Evolutionary conservation across 179 eudicot genomes (phyloP).

Genomic region (Spinacia oleracea): DNA sequence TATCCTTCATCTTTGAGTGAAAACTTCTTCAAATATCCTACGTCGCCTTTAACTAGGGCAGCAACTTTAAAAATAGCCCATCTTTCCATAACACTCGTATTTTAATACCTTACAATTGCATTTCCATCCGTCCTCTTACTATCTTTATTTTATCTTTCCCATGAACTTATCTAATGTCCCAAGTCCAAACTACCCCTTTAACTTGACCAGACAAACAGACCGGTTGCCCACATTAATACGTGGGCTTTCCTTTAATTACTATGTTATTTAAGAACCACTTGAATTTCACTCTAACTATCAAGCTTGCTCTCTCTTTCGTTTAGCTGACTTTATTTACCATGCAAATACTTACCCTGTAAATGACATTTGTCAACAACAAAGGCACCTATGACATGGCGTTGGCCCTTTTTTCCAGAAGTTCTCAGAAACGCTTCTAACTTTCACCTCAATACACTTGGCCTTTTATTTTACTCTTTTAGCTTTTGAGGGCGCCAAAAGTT

Average conservation of each 20-base stretch:
- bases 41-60: not conserved
- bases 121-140: not conserved
- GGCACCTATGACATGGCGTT: not conserved
- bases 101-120: not conserved
- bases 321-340: not conserved
- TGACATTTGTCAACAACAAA: not conserved
- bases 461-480: not conserved
- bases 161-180: not conserved
- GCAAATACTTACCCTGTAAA: not conserved
- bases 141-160: not conserved
- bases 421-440: not conserved
- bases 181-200: not conserved
- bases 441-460: not conserved
- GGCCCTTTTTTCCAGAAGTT: not conserved
- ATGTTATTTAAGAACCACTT: not conserved
- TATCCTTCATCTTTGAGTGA: not conserved
- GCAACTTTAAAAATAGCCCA: not conserved
- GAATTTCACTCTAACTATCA: not conserved
- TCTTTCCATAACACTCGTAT: not conserved
- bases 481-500: not conserved
- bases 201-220: not conserved
- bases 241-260: not conserved
- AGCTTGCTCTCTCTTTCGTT: not conserved
- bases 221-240: not conserved
- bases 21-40: not conserved